Evolutionary conservation across 352 stramenopile species (phyloP).

Genomic region (Globisporangium barbulae): DNA sequence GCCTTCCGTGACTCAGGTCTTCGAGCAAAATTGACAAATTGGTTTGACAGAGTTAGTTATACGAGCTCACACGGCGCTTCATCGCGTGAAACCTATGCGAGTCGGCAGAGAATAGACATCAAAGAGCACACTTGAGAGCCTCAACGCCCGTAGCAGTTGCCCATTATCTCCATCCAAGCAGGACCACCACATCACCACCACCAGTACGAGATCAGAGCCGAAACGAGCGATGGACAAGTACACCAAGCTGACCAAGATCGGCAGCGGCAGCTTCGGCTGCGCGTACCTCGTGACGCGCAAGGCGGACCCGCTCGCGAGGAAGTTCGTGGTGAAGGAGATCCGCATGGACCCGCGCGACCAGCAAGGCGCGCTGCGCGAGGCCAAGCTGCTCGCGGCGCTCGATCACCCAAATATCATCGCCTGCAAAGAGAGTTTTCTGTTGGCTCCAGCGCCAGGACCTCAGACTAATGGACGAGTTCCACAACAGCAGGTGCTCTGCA

Average conservation of each 20-base stretch:
- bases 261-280: conserved; percentile 65
- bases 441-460: conserved; percentile 14
- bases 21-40: not conserved
- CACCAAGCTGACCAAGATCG: conserved; percentile 72
- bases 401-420: conserved; percentile 85
- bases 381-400: conserved; percentile 59
- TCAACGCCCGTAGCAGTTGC: not conserved
- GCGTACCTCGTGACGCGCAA: conserved; percentile 64
- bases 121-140: not conserved
- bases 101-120: not conserved
- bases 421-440: conserved; percentile 75
- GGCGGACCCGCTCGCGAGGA: conserved; percentile 26
- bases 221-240: conserved; percentile 67
- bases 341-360: conserved; percentile 65
- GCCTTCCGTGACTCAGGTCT: not conserved
- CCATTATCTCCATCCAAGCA: not conserved
- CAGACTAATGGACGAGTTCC: conserved; percentile 3
- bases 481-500: conserved; percentile 51
- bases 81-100: conserved; percentile 15
- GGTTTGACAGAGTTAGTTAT: not conserved
- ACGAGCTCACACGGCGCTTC: not conserved
- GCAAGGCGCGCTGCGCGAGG: conserved; percentile 54
- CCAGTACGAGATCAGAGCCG: not conserved
- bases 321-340: conserved; percentile 77
- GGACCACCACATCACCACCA: not conserved